These are phyloP conservation scores for Thalia dealbata DNA, from an alignment of 176 grass and related monocot genomes.

Conservation along the genomic window DNA sequence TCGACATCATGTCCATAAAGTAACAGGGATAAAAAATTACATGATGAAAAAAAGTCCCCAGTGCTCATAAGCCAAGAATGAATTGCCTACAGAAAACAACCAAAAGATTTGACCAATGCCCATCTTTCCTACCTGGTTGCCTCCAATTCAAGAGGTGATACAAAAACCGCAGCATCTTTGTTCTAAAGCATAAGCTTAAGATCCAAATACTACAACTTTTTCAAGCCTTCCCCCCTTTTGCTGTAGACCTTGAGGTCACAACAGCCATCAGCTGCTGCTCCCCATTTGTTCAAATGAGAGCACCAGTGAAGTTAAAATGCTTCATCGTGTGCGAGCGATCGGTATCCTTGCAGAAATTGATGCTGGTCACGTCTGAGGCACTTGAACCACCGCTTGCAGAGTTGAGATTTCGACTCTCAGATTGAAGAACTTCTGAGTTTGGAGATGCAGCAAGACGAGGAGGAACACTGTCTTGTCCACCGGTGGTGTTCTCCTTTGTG, in stretches of 20 bases:
- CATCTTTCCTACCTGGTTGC: neutral
- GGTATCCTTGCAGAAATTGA: constrained; percentile 8
- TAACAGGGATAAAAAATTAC: neutral
- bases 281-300: constrained; percentile 12
- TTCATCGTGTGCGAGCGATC: constrained; percentile 12
- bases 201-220: too few relatives aligned
- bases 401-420: constrained; percentile 24
- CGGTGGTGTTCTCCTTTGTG: constrained; percentile 19
- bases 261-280: constrained; percentile 9
- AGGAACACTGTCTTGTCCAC: neutral
- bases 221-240: neutral
- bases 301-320: constrained; percentile 13
- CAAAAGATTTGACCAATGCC: neutral
- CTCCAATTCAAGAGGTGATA: neutral
- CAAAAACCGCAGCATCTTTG: neutral
- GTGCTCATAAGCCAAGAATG: constrained; percentile 47
- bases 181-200: neutral
- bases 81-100: constrained; percentile 29
- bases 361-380: constrained; percentile 18
- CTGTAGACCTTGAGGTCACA: constrained; percentile 2
- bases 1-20: neutral
- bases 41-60: neutral
- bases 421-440: constrained; percentile 23
- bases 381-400: neutral
- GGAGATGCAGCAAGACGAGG: neutral